These are phyloP conservation scores for Phlyctochytrium arcticum DNA, from an alignment of 192 early-diverging fungal species.

Conservation along the genomic window DNA sequence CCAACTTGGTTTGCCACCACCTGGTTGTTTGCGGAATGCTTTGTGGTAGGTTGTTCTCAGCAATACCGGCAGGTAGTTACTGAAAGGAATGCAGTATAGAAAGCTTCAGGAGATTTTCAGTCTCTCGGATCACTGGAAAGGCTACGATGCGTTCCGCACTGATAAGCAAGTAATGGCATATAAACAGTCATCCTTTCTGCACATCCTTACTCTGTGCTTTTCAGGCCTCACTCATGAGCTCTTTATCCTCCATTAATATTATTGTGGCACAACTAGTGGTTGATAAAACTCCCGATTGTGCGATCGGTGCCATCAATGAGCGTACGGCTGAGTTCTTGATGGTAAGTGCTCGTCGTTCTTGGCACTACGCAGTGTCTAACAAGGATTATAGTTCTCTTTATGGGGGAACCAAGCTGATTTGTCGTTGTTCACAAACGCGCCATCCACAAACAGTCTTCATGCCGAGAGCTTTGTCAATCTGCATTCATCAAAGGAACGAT, in stretches of 20 bases:
- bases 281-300: too few relatives aligned
- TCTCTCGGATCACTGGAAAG: conserved; percentile 53
- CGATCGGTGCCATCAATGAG: too few relatives aligned
- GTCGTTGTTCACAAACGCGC: conserved; percentile 70
- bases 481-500: conserved; percentile 47
- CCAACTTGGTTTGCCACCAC: conserved; percentile 76
- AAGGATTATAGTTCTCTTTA: conserved; percentile 55
- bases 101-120: conserved; percentile 52
- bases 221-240: too few relatives aligned
- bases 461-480: conserved; percentile 50
- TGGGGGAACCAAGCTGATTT: conserved; percentile 91
- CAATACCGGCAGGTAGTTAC: neutral
- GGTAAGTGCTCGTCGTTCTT: too few relatives aligned
- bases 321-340: conserved; percentile 24
- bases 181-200: too few relatives aligned
- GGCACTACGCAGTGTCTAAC: neutral
- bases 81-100: conserved; percentile 36
- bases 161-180: conserved; percentile 41
- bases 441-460: conserved; percentile 60
- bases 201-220: too few relatives aligned
- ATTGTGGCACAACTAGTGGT: too few relatives aligned
- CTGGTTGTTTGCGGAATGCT: conserved; percentile 84
- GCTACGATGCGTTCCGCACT: conserved; percentile 70
- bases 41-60: conserved; percentile 59
- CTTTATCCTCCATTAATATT: too few relatives aligned